These are phyloP conservation scores for Leccinum subtestaceum DNA, from an alignment of 768 basidiomycete species.

Conservation along the genomic window DNA sequence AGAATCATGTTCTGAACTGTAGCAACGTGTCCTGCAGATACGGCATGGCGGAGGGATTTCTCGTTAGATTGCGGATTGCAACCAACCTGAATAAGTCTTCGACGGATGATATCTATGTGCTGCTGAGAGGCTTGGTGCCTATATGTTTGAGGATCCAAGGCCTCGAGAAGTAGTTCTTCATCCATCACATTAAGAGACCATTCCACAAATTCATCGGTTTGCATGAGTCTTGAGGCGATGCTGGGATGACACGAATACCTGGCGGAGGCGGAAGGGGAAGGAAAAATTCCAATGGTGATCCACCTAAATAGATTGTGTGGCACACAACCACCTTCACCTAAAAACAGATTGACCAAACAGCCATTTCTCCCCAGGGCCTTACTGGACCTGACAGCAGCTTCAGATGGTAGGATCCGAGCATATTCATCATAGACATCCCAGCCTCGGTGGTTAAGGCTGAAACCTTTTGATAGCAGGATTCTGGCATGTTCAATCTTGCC, in stretches of 20 bases:
- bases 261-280: no score
- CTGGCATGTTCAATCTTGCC: background rate
- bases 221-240: background rate
- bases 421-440: background rate
- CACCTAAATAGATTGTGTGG: background rate
- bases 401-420: background rate
- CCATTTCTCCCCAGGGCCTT: accelerated
- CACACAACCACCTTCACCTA: background rate
- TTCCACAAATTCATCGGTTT: background rate
- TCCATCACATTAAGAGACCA: background rate
- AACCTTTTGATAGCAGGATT: background rate
- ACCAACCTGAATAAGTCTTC: background rate
- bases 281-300: no score
- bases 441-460: background rate
- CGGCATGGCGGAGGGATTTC: background rate
- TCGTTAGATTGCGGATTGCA: background rate
- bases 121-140: background rate
- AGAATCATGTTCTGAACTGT: background rate
- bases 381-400: background rate
- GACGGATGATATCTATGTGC: background rate
- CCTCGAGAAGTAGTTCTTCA: background rate
- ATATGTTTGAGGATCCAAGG: background rate
- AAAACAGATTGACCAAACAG: background rate
- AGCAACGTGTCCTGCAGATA: background rate
- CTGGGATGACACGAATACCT: no score